These are phyloP conservation scores for Noccaea caerulescens DNA, from an alignment of 345 rosid species.

Conservation along the genomic window DNA sequence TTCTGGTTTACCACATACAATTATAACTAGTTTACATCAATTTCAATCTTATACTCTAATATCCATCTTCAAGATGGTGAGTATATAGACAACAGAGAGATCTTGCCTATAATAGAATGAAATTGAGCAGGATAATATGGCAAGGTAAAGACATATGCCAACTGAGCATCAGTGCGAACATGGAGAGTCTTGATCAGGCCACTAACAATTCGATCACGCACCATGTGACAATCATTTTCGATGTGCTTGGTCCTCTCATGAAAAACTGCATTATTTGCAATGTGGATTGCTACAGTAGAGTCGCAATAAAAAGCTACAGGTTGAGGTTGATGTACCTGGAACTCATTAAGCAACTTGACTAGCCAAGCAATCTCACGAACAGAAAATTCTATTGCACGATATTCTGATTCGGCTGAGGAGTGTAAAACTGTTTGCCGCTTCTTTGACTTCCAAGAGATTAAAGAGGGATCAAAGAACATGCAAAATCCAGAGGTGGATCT, in stretches of 20 bases:
- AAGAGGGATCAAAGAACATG: not conserved
- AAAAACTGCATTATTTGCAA: not conserved
- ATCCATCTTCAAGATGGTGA: too few relatives aligned
- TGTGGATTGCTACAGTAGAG: not conserved
- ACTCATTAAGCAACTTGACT: not conserved
- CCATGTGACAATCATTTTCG: not conserved
- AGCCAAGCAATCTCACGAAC: not conserved
- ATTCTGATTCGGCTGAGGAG: not conserved
- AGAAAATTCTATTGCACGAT: not conserved
- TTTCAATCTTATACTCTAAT: too few relatives aligned
- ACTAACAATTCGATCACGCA: not conserved
- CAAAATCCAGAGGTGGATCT: not conserved
- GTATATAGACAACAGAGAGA: too few relatives aligned
- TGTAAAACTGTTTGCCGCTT: not conserved
- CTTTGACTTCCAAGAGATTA: not conserved
- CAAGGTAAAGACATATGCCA: not conserved
- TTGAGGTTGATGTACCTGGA: not conserved
- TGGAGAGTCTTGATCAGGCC: not conserved
- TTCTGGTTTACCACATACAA: too few relatives aligned
- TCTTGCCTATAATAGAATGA: too few relatives aligned
- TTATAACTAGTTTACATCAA: too few relatives aligned
- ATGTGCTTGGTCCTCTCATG: not conserved
- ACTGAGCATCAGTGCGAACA: not conserved
- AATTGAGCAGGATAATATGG: too few relatives aligned
- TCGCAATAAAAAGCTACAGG: not conserved